Base-by-base conservation (phyloP, 2,329 filamentous ascomycete species). In the Laburnicola sp. region DNA sequence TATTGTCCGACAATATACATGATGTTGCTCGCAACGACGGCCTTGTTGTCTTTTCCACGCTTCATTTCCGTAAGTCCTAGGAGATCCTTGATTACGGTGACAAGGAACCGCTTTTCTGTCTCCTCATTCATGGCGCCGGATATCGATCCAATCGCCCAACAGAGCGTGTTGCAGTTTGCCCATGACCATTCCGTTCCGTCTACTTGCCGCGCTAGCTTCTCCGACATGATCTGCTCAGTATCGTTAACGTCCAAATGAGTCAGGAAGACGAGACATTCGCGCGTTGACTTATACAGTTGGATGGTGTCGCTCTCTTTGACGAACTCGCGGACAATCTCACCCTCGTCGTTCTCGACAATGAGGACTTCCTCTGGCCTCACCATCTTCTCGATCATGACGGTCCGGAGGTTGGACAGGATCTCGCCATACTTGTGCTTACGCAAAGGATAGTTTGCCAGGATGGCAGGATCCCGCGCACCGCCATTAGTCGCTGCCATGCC, bases 1-100 rank as follows among this genome's bases (percentile, higher is more conserved):
- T 99, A 99, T 71, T 99, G 94, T 52, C 94, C 94, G 55, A 99
- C 94, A 76, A 99, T 99, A 74, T 99, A 99, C 94, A 99, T 99
- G 69, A 99, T 99, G 77, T 99, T 99, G 77, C 91, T 96, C 57
- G 94, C 94, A 35, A 99, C 94, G 7, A 99, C 94, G 9, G 94
- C 94, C 74, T 99, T 99, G 82, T 99, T 99, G 78, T 99, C 94
- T 69, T 99, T 99, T 57, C 94, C 94, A 47, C 95, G 89, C 80
- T 99, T 99, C 92, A 97, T 97, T 74, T 99, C 94, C 0, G 94
- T 99, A 49, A 99, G 80, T 1, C 94, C 95, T 26, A 99, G 85
- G 6, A 99, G 84, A 68, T 99, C 94, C 78, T 99, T 99, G 66
- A 99, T 99, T 48, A 99, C 95, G 0, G 94, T 99, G 43, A 99